These are phyloP conservation scores for Leishmania lainsoni DNA, from an alignment of 208 protist genomes.

Conservation along the genomic window DNA sequence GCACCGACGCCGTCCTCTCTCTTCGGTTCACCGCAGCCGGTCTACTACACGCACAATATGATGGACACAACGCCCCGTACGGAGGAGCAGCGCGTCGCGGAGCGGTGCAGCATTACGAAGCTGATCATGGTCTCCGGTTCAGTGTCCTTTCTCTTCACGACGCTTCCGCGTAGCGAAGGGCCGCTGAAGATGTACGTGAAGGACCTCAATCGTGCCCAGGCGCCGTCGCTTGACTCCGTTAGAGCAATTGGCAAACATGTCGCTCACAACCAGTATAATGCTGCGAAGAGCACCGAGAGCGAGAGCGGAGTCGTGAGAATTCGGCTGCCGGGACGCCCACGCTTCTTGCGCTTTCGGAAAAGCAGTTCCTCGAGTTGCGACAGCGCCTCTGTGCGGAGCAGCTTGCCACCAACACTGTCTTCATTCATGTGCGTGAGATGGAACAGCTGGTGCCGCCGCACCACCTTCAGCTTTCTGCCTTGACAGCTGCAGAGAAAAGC, in stretches of 20 bases:
- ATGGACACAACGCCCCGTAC: conserved; percentile 25
- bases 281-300: neutral
- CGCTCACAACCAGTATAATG: neutral
- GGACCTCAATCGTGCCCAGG: conserved; percentile 51
- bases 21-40: conserved; percentile 15
- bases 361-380: conserved; percentile 37
- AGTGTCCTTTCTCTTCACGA: conserved; percentile 70
- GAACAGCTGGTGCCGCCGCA: conserved; percentile 74
- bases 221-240: neutral
- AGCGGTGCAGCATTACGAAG: conserved; percentile 82
- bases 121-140: conserved; percentile 84
- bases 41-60: conserved; percentile 41
- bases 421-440: conserved; percentile 85
- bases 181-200: conserved; percentile 60
- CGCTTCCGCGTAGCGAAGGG: conserved; percentile 43
- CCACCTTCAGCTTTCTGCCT: conserved; percentile 39
- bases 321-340: neutral
- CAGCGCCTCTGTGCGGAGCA: conserved; percentile 73
- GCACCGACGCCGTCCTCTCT: conserved; percentile 5
- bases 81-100: conserved; percentile 57
- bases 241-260: neutral
- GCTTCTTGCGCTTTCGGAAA: conserved; percentile 16
- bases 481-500: neutral
- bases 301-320: neutral
- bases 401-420: conserved; percentile 61